phyloP scores from a whole-genome alignment of 805 yeast species.

The Danielia oregonensis region DNA sequence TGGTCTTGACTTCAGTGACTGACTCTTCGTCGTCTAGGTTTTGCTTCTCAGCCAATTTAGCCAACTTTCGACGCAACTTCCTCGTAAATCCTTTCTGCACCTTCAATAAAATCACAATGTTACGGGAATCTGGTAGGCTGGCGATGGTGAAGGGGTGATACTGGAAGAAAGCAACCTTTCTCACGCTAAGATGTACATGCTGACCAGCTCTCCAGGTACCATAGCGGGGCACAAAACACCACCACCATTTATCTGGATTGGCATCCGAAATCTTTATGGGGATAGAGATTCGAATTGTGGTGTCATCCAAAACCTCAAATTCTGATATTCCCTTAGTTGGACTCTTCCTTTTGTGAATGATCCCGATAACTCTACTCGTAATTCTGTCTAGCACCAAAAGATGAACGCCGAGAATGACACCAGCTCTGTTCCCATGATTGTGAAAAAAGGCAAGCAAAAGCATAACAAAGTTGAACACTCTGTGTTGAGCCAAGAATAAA shows the following conservation, averaged over 20 bases:
- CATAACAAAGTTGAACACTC: slow-evolving; percentile 39
- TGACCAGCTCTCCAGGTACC: slow-evolving; percentile 48
- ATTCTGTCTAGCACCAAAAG: slow-evolving; percentile 40
- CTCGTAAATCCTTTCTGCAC: slow-evolving; percentile 43
- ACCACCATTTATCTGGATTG: slow-evolving; percentile 23
- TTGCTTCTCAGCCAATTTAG: slow-evolving; percentile 13
- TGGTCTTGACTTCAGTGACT: background rate
- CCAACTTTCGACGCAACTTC: slow-evolving; percentile 26
- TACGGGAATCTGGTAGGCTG: slow-evolving; percentile 34
- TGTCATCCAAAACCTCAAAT: slow-evolving; percentile 39
- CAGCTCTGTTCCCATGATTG: slow-evolving; percentile 29
- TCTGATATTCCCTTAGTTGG: slow-evolving; percentile 38
- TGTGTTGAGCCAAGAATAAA: slow-evolving; percentile 41
- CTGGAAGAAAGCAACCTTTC: slow-evolving; percentile 34
- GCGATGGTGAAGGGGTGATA: slow-evolving; percentile 48
- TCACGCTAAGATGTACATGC: slow-evolving; percentile 41
- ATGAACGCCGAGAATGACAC: slow-evolving; percentile 40
- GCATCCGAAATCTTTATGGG: slow-evolving; percentile 24
- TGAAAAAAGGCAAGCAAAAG: slow-evolving; percentile 41
- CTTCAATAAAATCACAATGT: slow-evolving; percentile 39
- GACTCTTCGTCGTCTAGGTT: slow-evolving; percentile 9
- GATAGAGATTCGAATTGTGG: slow-evolving; percentile 36
- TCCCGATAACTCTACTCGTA: slow-evolving; percentile 22
- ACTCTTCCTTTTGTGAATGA: slow-evolving; percentile 29
- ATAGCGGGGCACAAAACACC: slow-evolving; percentile 29